phyloP scores from a whole-genome alignment of 78 protist genomes.

The slime mould (Dictyostelium discoideum) region DNA sequence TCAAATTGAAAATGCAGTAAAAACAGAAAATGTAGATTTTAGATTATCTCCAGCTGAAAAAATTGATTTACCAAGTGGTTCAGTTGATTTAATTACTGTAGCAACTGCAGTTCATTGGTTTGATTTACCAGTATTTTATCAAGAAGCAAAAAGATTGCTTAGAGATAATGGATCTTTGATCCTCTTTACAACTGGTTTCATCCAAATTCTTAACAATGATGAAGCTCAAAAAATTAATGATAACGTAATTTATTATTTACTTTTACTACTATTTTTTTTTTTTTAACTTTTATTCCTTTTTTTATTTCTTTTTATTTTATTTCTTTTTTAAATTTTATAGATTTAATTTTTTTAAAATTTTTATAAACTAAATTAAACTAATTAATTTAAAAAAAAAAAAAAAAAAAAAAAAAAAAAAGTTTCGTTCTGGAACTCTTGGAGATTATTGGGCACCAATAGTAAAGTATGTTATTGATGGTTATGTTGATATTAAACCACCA shows the following conservation, averaged over 20 bases:
- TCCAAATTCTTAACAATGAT: neutral
- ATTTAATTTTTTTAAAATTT: too few relatives aligned
- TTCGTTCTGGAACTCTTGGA: neutral
- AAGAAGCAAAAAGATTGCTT: slow-evolving; percentile 10
- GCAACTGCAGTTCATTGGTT: slow-evolving; percentile 69
- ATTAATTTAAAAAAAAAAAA: neutral
- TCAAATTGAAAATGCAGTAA: slow-evolving; percentile 26
- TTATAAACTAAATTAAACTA: neutral
- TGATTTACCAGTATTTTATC: slow-evolving; percentile 25
- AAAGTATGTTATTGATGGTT: neutral
- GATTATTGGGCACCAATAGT: slow-evolving; percentile 7
- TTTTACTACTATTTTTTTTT: too few relatives aligned
- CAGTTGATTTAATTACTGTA: slow-evolving; percentile 50
- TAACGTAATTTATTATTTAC: neutral
- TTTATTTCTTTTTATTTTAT: too few relatives aligned
- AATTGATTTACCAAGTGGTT: neutral
- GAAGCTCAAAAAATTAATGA: slow-evolving; percentile 3
- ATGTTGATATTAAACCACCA: slow-evolving; percentile 57
- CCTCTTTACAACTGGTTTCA: slow-evolving; percentile 1
- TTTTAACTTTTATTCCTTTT: neutral
- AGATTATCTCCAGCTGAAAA: neutral
- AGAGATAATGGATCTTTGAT: neutral
- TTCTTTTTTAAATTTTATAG: too few relatives aligned
- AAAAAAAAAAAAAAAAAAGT: neutral
- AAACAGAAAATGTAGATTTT: slow-evolving; percentile 23